Evolutionary conservation across 257 asterid genomes (phyloP).

Genomic region (Thymus mandschuricus): DNA sequence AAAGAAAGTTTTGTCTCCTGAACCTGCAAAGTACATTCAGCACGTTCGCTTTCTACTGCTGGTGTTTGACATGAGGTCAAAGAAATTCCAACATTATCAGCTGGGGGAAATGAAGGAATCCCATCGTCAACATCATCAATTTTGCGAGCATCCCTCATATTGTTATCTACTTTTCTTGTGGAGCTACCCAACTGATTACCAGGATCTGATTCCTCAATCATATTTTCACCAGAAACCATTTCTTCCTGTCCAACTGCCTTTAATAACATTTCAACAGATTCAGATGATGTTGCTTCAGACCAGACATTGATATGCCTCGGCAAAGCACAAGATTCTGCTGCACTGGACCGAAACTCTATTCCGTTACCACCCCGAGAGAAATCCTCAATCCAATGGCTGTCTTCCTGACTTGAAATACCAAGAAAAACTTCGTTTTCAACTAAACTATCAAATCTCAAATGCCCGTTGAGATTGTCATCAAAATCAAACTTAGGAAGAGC

Average conservation of each 20-base stretch:
- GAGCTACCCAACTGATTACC: constrained; percentile 52
- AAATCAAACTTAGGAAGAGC: constrained; percentile 96
- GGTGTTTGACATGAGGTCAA: constrained; percentile 41
- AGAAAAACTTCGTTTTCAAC: constrained; percentile 99
- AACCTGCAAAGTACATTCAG: constrained; percentile 36
- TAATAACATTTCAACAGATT: constrained; percentile 94
- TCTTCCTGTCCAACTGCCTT: constrained; percentile 98
- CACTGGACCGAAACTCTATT: constrained; percentile 81
- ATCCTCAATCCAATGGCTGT: constrained; percentile 98
- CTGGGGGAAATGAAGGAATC: constrained; percentile 37
- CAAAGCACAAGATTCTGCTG: constrained; percentile 84
- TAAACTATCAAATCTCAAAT: constrained; percentile 93
- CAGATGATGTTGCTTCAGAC: constrained; percentile 99
- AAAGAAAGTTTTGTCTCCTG: constrained; percentile 38
- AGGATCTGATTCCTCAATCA: constrained; percentile 51
- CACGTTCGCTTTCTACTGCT: constrained; percentile 31
- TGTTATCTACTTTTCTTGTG: constrained; percentile 41
- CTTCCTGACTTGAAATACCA: constrained; percentile 97
- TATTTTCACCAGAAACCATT: constrained; percentile 65
- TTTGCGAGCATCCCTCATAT: constrained; percentile 40
- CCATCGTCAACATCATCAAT: constrained; percentile 38
- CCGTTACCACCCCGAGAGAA: constrained; percentile 87
- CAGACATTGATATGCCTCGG: constrained; percentile 95
- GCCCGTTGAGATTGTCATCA: constrained; percentile 82
- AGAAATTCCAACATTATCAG: constrained; percentile 41